Conservation (phyloP, 495 filamentous ascomycete species). For the Xylaria sp. region DNA sequence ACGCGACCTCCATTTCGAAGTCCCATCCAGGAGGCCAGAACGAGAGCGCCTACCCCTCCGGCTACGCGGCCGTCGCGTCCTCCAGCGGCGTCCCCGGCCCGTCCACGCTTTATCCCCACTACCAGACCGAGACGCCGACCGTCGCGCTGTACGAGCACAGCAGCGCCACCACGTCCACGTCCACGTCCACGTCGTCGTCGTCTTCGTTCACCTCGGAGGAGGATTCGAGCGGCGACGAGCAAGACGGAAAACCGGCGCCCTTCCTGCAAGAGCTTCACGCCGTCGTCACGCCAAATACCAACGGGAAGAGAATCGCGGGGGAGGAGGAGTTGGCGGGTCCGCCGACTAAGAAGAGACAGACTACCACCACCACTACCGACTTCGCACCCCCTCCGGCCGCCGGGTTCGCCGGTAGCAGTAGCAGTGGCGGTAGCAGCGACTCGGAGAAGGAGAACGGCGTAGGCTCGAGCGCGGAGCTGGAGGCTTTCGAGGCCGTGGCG, state of each 20-base stretch:
- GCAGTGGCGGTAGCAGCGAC: background rate
- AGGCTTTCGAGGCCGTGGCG: background rate
- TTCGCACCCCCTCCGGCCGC: too few species aligned
- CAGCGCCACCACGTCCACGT: too few species aligned
- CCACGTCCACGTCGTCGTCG: too few species aligned
- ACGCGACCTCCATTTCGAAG: background rate
- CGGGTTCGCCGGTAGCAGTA: background rate
- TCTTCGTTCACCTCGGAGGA: background rate
- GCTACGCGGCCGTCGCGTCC: background rate
- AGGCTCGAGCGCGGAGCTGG: background rate
- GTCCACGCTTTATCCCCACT: background rate
- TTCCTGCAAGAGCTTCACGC: background rate
- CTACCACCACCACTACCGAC: background rate
- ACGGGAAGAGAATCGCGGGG: background rate
- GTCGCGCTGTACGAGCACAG: conserved; percentile 17
- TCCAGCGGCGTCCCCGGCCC: background rate
- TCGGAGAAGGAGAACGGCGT: conserved; percentile 13
- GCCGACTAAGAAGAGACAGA: background rate
- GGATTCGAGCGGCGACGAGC: background rate
- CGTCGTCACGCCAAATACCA: background rate
- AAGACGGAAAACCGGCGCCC: background rate
- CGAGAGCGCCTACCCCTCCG: background rate
- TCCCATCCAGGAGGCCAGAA: background rate
- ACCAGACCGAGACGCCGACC: conserved; percentile 8
- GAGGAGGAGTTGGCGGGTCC: background rate